A percentile compares a stretch with the other conserved stretches of the same genome.
Conservation (phyloP, 768 basidiomycete genomes). For the Tephrocybe sp. region DNA sequence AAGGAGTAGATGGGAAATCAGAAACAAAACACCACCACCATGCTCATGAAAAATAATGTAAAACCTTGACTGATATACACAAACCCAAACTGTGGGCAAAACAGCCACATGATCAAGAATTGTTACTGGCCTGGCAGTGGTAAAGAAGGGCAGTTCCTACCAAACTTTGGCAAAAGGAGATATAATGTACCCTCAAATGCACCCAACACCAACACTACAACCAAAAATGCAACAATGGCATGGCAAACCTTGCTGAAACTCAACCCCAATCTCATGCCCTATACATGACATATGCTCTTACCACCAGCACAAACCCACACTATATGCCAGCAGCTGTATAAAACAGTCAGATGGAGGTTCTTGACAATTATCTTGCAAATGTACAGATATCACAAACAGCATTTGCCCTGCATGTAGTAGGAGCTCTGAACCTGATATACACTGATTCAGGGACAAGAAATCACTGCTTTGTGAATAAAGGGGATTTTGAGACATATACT, state of each 20-base stretch:
- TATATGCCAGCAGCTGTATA: too few relatives aligned
- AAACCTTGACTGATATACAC: background rate
- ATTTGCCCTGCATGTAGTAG: too few relatives aligned
- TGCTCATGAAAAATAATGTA: background rate
- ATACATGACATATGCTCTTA: too few relatives aligned
- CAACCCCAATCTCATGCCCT: too few relatives aligned
- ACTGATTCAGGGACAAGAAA: slow-evolving; percentile 2
- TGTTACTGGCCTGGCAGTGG: slow-evolving; percentile 8
- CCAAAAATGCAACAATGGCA: background rate
- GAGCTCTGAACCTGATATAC: background rate
- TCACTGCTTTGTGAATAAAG: slow-evolving; percentile 5
- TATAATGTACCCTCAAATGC: background rate
- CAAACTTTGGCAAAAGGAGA: background rate
- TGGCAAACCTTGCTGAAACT: too few relatives aligned
- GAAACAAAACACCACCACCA: too few relatives aligned
- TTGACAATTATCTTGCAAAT: too few relatives aligned
- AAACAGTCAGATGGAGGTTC: too few relatives aligned
- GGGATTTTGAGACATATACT: too few relatives aligned
- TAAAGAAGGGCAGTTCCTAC: slow-evolving; percentile 9
- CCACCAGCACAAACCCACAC: too few relatives aligned
- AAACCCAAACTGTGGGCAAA: background rate
- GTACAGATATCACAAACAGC: too few relatives aligned
- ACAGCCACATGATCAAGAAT: background rate
- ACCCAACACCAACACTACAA: background rate
- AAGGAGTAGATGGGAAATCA: background rate